Percentiles rank a stretch among this genome's conserved stretches.
Evolutionary conservation across 2,329 filamentous ascomycete genomes (phyloP).

Genomic region (Emmonsia crescens): DNA sequence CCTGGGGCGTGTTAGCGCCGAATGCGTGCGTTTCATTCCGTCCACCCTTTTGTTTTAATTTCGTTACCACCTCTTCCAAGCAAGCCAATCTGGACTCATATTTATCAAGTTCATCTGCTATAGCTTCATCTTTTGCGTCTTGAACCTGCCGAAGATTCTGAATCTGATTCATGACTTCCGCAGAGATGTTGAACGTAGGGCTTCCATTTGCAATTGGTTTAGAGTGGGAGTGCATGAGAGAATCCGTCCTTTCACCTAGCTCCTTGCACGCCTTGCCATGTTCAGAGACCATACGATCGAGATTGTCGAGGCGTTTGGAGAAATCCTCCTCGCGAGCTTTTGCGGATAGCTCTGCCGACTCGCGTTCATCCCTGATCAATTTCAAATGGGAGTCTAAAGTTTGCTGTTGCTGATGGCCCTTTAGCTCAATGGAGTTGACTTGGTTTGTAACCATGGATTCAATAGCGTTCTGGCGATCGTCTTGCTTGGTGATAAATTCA

Average conservation of each 20-base stretch:
- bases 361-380: not conserved
- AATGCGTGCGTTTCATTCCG: not conserved
- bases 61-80: constrained; percentile 8
- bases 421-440: not conserved
- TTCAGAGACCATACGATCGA: not conserved
- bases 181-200: not conserved
- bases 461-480: not conserved
- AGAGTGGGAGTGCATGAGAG: not conserved
- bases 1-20: not conserved
- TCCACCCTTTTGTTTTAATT: not conserved
- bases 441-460: not conserved
- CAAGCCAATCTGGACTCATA: constrained; percentile 5
- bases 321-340: not conserved
- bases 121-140: constrained; percentile 4
- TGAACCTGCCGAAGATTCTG: not conserved
- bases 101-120: constrained; percentile 4
- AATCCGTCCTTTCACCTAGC: not conserved
- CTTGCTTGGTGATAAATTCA: not conserved
- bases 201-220: not conserved
- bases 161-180: not conserved
- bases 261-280: not conserved
- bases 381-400: not conserved
- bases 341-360: not conserved
- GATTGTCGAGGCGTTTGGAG: not conserved
- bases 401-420: not conserved